Evolutionary conservation across 129 eudicot species (phyloP), one percentile per base, ranked within the genome.

Genomic region (Flaveria linearis): DNA sequence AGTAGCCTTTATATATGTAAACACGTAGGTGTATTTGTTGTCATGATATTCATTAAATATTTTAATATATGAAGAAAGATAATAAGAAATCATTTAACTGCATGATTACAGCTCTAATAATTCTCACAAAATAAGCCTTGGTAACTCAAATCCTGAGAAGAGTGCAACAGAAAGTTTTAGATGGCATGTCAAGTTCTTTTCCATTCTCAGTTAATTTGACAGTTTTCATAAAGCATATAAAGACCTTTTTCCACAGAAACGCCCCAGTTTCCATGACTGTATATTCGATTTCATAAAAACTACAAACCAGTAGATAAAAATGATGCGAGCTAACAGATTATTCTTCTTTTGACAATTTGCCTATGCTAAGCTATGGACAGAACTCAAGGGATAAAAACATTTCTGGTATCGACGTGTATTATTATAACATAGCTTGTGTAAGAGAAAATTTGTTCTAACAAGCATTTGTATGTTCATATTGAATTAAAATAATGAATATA

Each of bases 301-400:
- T 60, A 60, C 62, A 60, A 51, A 28, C 15, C 2, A 63, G 63
- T 20, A 4, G 51, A 53, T 51, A 36, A 63, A 20, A 55, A 55
- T 9, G 39, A 28, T 11, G 65, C 17, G 15, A 72, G 20, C 67
- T 17, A 5, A 30, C 33, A 33, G 28, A 30, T 33, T 1, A 36
- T 22, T 50, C 25, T 66, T 76, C 66, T 50, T 75, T 36, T 63
- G 64, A 64, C 16, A 58, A 64, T 75, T 75, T 75, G 25, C 72
- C 64, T 28, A 75, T 15, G 20, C 25, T 60, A 60, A 60, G 66
- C 66, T 60, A 60, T 23, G 66, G 66, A 36, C 36, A 60, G 66
- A 60, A 25, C 66, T 23, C 36, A 60, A 60, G 66, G 39, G 66
- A 11, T 10, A 23, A 11, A 58, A 9, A 57, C 0, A 13, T 22